phyloP scores from a whole-genome alignment of 352 stramenopile species.

The Thraustochytrium sp. region DNA sequence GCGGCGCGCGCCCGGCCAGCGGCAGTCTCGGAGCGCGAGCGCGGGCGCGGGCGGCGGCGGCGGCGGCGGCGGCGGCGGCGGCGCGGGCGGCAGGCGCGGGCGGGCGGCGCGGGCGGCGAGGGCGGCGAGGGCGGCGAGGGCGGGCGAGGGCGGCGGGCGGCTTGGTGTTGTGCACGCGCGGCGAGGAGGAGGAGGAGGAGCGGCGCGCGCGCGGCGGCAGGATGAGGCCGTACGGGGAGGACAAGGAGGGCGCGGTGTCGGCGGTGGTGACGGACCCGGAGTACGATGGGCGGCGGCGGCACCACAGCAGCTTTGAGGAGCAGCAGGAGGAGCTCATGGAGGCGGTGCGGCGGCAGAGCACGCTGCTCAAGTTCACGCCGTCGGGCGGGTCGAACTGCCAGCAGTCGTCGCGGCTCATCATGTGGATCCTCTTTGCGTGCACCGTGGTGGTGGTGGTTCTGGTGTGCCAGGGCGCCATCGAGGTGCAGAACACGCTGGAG shows the following conservation, averaged over 20 bases:
- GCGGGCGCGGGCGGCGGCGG: too few species aligned
- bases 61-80: too few species aligned
- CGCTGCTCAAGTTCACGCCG: conserved; percentile 23
- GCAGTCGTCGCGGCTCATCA: conserved; percentile 33
- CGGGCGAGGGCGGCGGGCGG: too few species aligned
- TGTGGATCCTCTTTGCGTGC: conserved; percentile 28
- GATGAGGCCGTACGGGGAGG: neutral
- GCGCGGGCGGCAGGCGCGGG: too few species aligned
- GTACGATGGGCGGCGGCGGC: neutral
- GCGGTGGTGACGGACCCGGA: neutral
- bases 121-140: too few species aligned
- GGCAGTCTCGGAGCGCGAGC: too few species aligned
- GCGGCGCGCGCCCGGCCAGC: too few species aligned
- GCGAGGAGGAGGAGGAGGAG: too few species aligned
- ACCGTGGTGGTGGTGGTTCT: neutral
- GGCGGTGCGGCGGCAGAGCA: neutral
- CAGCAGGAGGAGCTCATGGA: neutral
- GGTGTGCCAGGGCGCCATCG: neutral
- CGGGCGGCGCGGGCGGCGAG: too few species aligned
- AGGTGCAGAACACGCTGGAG: too few species aligned
- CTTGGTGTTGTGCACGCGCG: too few species aligned
- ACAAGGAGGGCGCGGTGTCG: neutral
- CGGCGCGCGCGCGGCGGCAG: neutral
- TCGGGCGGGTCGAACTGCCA: conserved; percentile 36
- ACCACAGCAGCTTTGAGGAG: neutral